These are phyloP conservation scores for Lactarius deliciosus DNA, from an alignment of 768 basidiomycete species.

Conservation along the genomic window DNA sequence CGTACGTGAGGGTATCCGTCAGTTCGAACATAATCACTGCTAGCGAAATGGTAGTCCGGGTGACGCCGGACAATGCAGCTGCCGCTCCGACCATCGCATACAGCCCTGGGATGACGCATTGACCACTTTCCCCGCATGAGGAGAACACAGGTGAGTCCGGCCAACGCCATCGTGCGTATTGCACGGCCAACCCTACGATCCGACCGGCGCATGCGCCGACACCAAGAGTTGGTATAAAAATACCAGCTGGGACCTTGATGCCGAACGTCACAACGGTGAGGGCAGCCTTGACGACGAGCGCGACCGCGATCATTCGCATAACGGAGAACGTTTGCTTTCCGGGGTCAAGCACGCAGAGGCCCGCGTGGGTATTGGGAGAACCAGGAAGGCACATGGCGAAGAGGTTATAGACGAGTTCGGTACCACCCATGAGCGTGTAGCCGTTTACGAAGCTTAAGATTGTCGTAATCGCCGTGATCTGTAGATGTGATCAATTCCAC, in stretches of 20 bases:
- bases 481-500: slow-evolving; percentile 13
- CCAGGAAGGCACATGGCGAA: slow-evolving; percentile 80
- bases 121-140: slow-evolving; percentile 58
- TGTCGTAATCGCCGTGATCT: slow-evolving; percentile 81
- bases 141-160: slow-evolving; percentile 63
- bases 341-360: slow-evolving; percentile 71
- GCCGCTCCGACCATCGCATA: slow-evolving; percentile 98
- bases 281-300: slow-evolving; percentile 77
- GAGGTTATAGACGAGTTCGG: slow-evolving; percentile 90
- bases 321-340: slow-evolving; percentile 59
- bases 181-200: slow-evolving; percentile 77
- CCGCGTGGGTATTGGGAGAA: slow-evolving; percentile 53
- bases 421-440: slow-evolving; percentile 91
- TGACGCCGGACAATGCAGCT: slow-evolving; percentile 92
- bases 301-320: slow-evolving; percentile 62
- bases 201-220: slow-evolving; percentile 94
- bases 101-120: slow-evolving; percentile 85
- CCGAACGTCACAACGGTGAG: slow-evolving; percentile 91
- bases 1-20: slow-evolving; percentile 90
- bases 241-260: slow-evolving; percentile 88
- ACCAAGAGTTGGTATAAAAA: slow-evolving; percentile 94
- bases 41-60: slow-evolving; percentile 87
- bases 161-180: slow-evolving; percentile 66
- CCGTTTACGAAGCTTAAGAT: slow-evolving; percentile 82
- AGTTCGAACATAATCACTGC: slow-evolving; percentile 97